These are phyloP conservation scores for Apiotrichum veenhuisii DNA, from an alignment of 1,284 basidiomycete genomes.

Conservation along the genomic window DNA sequence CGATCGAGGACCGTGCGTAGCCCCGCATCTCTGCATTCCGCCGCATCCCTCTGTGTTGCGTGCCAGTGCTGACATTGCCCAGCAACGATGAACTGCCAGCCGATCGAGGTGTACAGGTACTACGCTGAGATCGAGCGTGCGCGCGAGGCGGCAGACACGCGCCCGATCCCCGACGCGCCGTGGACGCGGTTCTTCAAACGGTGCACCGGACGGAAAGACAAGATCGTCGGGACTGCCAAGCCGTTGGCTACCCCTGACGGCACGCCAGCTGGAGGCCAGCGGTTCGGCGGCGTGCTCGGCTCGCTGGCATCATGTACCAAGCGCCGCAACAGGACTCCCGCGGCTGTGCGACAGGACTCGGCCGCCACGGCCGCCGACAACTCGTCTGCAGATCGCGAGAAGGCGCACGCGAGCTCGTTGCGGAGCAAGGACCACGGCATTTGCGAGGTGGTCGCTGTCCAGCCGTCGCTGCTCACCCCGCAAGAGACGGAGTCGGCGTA, in stretches of 20 bases:
- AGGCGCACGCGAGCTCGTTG: too few species aligned
- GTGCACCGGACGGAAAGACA: not conserved
- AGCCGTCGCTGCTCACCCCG: not conserved
- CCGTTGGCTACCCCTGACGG: not conserved
- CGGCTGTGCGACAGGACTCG: too few species aligned
- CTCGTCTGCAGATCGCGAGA: too few species aligned
- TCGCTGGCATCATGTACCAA: too few species aligned
- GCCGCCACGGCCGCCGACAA: too few species aligned
- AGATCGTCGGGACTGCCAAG: not conserved
- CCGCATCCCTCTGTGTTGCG: not conserved
- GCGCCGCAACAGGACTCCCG: too few species aligned
- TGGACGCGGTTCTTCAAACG: slow-evolving; percentile 10
- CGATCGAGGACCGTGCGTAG: slow-evolving; percentile 16
- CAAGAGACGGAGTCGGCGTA: slow-evolving; percentile 8
- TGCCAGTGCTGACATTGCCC: not conserved
- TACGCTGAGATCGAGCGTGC: slow-evolving; percentile 11
- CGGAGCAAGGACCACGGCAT: not conserved
- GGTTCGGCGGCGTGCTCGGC: too few species aligned
- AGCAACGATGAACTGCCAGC: slow-evolving; percentile 14
- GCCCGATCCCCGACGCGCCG: slow-evolving; percentile 17
- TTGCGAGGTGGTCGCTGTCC: not conserved
- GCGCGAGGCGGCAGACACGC: slow-evolving; percentile 9
- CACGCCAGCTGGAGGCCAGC: too few species aligned
- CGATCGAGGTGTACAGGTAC: slow-evolving; percentile 16
- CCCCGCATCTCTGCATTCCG: too few species aligned